These are phyloP conservation scores for Asparagopsis taxiformis DNA, from an alignment of 31 red algal species.

Conservation along the genomic window DNA sequence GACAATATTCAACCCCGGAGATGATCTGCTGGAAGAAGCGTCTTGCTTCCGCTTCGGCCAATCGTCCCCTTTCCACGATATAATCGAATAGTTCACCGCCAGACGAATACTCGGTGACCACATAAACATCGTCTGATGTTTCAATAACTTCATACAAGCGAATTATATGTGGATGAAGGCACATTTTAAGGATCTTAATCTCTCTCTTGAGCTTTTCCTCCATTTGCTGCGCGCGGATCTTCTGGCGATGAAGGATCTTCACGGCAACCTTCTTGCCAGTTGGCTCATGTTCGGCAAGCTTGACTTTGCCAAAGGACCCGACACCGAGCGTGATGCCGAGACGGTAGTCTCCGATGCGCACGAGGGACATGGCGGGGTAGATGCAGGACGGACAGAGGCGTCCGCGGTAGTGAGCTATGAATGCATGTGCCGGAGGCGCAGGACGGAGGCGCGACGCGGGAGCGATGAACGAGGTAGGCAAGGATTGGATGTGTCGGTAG, in stretches of 20 bases:
- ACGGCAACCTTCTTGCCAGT: constrained; percentile 97
- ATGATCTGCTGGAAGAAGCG: constrained; percentile 99
- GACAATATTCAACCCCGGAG: constrained; percentile 97
- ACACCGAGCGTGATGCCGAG: constrained; percentile 93
- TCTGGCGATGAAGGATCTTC: constrained; percentile 97
- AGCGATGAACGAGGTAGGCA: too few relatives aligned
- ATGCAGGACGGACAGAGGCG: too few relatives aligned
- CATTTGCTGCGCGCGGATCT: constrained; percentile 92
- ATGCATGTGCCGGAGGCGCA: too few relatives aligned
- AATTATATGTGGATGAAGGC: constrained; percentile 96
- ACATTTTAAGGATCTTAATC: constrained; percentile 93
- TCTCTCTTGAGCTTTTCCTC: constrained; percentile 96
- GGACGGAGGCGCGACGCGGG: too few relatives aligned
- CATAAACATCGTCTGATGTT: constrained; percentile 88
- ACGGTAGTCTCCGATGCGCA: constrained; percentile 82
- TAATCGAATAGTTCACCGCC: constrained; percentile 99
- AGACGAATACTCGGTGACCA: constrained; percentile 90
- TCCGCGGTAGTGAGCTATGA: too few relatives aligned
- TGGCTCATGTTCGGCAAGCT: constrained; percentile 90
- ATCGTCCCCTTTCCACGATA: constrained; percentile 90
- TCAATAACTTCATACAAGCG: constrained; percentile 99
- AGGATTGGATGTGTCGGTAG: too few relatives aligned
- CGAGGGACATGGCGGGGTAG: constrained; percentile 59
- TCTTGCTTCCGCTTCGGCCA: constrained; percentile 86
- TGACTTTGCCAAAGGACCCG: constrained; percentile 97